Conservation (phyloP, 208 protist genomes). For the Trypanosoma conorhini region DNA sequence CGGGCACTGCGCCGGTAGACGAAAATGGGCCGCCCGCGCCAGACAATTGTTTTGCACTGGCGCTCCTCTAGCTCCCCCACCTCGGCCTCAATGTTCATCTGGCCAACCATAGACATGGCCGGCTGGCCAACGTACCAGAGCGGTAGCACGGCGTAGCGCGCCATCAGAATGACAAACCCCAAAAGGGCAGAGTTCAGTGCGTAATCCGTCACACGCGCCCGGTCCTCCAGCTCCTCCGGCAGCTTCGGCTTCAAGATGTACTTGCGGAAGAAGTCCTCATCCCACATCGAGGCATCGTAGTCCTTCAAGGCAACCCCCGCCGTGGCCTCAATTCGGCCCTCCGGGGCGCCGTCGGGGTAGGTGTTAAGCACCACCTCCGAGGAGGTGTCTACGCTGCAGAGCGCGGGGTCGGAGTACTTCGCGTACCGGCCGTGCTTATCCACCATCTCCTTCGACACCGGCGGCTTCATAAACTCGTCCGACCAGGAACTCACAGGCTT, state of each 20-base stretch:
- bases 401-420: slow-evolving; percentile 84
- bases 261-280: slow-evolving; percentile 93
- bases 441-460: slow-evolving; percentile 68
- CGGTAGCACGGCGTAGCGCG: slow-evolving; percentile 78
- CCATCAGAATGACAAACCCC: slow-evolving; percentile 83
- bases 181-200: slow-evolving; percentile 84
- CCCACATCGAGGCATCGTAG: slow-evolving; percentile 86
- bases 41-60: slow-evolving; percentile 95
- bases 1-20: slow-evolving; percentile 95
- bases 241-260: slow-evolving; percentile 92
- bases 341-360: slow-evolving; percentile 75
- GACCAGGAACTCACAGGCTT: slow-evolving; percentile 79
- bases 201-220: slow-evolving; percentile 87
- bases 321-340: slow-evolving; percentile 85
- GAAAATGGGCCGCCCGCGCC: slow-evolving; percentile 99
- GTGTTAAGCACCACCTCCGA: slow-evolving; percentile 92
- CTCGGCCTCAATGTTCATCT: slow-evolving; percentile 98
- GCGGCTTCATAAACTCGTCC: slow-evolving; percentile 88
- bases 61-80: slow-evolving; percentile 91
- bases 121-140: slow-evolving; percentile 90
- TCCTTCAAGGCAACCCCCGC: slow-evolving; percentile 82
- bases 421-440: slow-evolving; percentile 84
- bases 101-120: slow-evolving; percentile 92
- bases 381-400: slow-evolving; percentile 74
- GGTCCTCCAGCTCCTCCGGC: slow-evolving; percentile 75